Evolutionary conservation across 1,284 basidiomycete genomes (phyloP), one percentile per base, ranked within the genome.

Genomic region (Somion occarium): DNA sequence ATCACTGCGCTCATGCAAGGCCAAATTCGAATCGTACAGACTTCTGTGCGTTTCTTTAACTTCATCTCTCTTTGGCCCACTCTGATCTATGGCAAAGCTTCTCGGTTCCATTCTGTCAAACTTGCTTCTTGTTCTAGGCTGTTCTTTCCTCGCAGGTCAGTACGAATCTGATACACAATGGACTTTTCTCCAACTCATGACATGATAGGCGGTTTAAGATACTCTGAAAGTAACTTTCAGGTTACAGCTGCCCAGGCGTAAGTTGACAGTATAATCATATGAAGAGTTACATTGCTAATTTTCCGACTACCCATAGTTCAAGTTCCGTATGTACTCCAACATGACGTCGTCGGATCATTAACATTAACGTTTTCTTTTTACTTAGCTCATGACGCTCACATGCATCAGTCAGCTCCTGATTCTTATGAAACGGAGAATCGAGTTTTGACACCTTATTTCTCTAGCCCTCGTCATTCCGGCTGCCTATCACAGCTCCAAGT

Each of bases 61-160:
- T 30, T 9, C 20, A n/a, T 19, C 22, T 18, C 19, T 27, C 5
- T n/a, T 22, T 15, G n/a, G 38, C 49, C 13, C 22, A 53, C 7
- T 15, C 50, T 26, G 45, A 48, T 49, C 30, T 13, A 22, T 30
- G 38, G 23, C 54, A 15, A 62, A 88, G 82, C 82, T 91, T 79
- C 75, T 91, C 41, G 89, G 89, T 23, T 89, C 85, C 15, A 90
- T 96, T 49, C 70, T 96, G 24, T 93, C 90, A n/a, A 96, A 96
- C 68, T 76, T 93, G 48, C 78, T 95, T 3, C 77, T 95, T 26
- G 93, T 96, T 13, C 73, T 95, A 4, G 93, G 93, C 19, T 92
- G 88, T 70, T 91, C 90, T 20, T 94, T 93, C 74, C 73, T 93
- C 45, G 89, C 87, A 54, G 89, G 83, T 78, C 53, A 37, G 64